Percentiles rank a stretch among this genome's conserved stretches.
Conservation (phyloP, 148 eudicot genomes). For the Heliamphora exappendiculata region DNA sequence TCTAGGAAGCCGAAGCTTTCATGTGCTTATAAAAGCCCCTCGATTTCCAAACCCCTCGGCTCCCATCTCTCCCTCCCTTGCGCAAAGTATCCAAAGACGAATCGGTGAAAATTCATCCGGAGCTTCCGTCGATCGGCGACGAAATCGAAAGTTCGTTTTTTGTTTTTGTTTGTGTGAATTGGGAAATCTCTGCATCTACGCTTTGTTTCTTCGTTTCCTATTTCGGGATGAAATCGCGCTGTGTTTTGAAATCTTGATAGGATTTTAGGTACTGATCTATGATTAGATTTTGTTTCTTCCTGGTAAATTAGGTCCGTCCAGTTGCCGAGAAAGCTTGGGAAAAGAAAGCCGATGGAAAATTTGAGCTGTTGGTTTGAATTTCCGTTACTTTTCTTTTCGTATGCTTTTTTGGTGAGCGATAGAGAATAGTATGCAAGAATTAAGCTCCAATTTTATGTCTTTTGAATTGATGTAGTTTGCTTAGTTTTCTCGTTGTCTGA, state of each 20-base stretch:
- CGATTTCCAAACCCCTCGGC: too few relatives aligned
- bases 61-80: neutral
- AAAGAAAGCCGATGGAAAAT: neutral
- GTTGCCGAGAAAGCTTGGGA: constrained; percentile 2
- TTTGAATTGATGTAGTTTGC: too few relatives aligned
- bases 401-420: neutral
- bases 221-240: neutral
- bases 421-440: too few relatives aligned
- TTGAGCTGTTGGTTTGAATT: neutral
- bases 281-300: neutral
- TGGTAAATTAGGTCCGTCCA: neutral
- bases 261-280: constrained; percentile 6
- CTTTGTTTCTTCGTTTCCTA: neutral
- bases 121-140: constrained; percentile 9
- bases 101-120: constrained; percentile 1
- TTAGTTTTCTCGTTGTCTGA: too few relatives aligned
- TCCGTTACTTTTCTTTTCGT: neutral
- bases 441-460: too few relatives aligned
- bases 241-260: neutral
- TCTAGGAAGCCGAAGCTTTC: neutral
- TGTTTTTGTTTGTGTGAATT: too few relatives aligned
- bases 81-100: neutral
- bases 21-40: neutral
- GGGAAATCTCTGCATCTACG: neutral
- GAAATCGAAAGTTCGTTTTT: constrained; percentile 16